Evolutionary conservation across 495 filamentous ascomycete genomes (phyloP).

Genomic region (Penicillium tannophilum): DNA sequence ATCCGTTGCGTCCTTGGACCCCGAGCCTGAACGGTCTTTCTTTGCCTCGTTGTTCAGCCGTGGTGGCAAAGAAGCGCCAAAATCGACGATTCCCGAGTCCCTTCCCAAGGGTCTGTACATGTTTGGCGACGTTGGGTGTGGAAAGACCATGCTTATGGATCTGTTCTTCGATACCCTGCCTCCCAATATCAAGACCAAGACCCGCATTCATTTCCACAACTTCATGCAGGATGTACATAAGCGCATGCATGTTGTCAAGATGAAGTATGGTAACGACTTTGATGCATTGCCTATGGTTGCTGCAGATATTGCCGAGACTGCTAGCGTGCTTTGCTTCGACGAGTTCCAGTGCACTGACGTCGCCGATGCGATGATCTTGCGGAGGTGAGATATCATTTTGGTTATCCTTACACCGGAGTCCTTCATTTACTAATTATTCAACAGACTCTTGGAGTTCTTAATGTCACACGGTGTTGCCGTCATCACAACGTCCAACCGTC

Average conservation of each 20-base stretch:
- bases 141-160: constrained; percentile 99
- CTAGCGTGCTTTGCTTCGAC: constrained; percentile 92
- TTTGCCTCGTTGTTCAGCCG: constrained; percentile 71
- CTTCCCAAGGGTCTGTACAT: constrained; percentile 91
- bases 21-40: constrained; percentile 61
- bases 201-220: constrained; percentile 97
- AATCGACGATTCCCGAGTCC: constrained; percentile 61
- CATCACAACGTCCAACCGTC: constrained; percentile 95
- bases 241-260: constrained; percentile 85
- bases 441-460: constrained; percentile 78
- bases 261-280: constrained; percentile 83
- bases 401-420: neutral
- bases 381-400: constrained; percentile 53
- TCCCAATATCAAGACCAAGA: constrained; percentile 75
- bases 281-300: constrained; percentile 92
- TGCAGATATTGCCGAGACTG: constrained; percentile 83
- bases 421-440: neutral
- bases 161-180: constrained; percentile 96
- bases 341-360: constrained; percentile 99
- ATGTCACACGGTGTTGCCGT: constrained; percentile 97
- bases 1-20: constrained; percentile 46
- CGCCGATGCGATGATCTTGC: constrained; percentile 96
- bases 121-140: constrained; percentile 95
- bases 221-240: constrained; percentile 99
- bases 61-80: constrained; percentile 32